Base-by-base conservation (phyloP, 495 filamentous ascomycete species). In the Halenospora varia region DNA sequence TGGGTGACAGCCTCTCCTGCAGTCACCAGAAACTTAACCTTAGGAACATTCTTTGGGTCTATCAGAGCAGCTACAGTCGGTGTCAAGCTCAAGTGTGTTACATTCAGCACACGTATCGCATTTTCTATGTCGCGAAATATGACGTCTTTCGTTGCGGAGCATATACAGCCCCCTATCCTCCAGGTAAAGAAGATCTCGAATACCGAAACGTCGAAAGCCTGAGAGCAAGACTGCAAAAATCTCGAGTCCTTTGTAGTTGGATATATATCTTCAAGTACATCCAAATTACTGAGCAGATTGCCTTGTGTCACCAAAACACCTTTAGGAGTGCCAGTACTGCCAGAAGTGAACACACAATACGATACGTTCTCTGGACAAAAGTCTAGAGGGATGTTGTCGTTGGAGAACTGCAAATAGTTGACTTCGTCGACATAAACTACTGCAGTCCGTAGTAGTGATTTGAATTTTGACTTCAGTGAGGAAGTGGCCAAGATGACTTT, bases 151-250 rank as follows among this genome's bases (percentile, higher is more conserved):
- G 78, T 77, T 10, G 78, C 83, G 3, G 87, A 82, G 64, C 85
- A 92, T 20, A 93, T 73, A 57, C 82, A 84, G 70, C 89, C 85
- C n/a, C 87, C 87, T 29, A 75, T 75, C 20, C 77, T 77, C 88
- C 87, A 92, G 10, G 89, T 70, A 57, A 88, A 90, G 63, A 92
- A 90, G 15, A 90, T 86, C 59, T 92, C 89, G 60, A 90, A 90
- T 1, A 93, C 85, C 1, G 87, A 90, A 17, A 89, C 84, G 65
- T 89, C 85, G 63, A 90, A 92, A 15, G 82, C 83, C 64, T 88
- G 83, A 0, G 85, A 88, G 61, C 83, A 90, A 9, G 86, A 81
- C 63, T 91, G 88, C 2, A 95, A 69, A 20, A 92, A 68, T 25
- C 79, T 77, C 0, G 82, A 75, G 3, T 66, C 65, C 2, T 64